Base-by-base conservation (phyloP, 2,329 filamentous ascomycete genomes). In the Scorias spongiosa region DNA sequence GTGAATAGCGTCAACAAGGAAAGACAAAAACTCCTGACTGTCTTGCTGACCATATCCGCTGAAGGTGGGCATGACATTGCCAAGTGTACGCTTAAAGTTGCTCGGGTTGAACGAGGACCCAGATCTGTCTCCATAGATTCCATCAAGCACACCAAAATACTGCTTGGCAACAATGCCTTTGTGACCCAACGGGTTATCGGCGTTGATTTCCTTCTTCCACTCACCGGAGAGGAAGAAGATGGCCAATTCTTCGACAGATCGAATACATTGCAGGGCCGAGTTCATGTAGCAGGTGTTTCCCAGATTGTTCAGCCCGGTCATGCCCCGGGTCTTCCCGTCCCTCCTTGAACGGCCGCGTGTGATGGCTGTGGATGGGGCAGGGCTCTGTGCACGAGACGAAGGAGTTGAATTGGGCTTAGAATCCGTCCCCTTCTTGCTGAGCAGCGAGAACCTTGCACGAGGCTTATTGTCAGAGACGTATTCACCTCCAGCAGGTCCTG, bases 271-370 rank as follows among this genome's bases (percentile, higher is more conserved):
- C 44, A 96, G 70, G 9, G 91, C 91, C 17, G 89, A 94, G 63
- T 96, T 96, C 88, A 96, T 95, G 66, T 98, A 98, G 65, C 91
- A 98, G 0, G 91, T 96, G 57, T 98, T 98, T 41, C 91, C 91
- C 11, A 98, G 68, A 57, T 98, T 98, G 50, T 76, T 78, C 42
- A 98, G 68, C 29, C 91, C 91, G 37, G 88, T 83, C 36, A 80
- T 81, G 29, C 91, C 91, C 29, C 78, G 64, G 10, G 77, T 76
- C 48, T 79, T 78, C 9, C 83, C 83, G 34, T 78, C 75, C 52
- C 77, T 79, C 47, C 80, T 76, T 7, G 74, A 66, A 45, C 84
- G 75, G 37, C 85, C 85, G 51, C 87, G 74, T 0, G 84, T 88
- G 48, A 83, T 67, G 4, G 71, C 67, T 2, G 71, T 75, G 15